phyloP scores from a whole-genome alignment of 2,329 filamentous ascomycete species.

The Dactylellina leptospora region DNA sequence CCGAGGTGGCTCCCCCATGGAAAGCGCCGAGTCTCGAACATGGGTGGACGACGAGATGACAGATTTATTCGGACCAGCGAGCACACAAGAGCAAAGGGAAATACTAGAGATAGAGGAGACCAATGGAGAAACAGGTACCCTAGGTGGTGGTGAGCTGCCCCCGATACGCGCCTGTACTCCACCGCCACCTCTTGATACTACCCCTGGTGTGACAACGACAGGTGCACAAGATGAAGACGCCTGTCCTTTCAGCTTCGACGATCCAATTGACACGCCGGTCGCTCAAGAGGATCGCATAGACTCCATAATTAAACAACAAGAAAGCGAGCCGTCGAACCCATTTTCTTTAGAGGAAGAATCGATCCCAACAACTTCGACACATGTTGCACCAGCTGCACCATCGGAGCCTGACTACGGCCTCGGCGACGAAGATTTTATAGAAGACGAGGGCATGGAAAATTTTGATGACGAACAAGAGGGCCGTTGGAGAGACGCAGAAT shows the following conservation, averaged over 20 bases:
- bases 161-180: constrained; percentile 28
- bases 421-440: constrained; percentile 42
- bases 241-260: constrained; percentile 48
- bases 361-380: background rate
- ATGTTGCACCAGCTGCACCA: background rate
- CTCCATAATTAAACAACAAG: background rate
- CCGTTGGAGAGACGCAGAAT: constrained; percentile 41
- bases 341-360: constrained; percentile 17
- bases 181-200: constrained; percentile 15
- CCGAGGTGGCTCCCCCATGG: background rate
- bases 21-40: background rate
- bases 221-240: constrained; percentile 3
- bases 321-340: background rate
- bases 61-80: constrained; percentile 41
- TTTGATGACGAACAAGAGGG: constrained; percentile 51
- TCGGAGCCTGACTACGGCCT: background rate
- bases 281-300: background rate
- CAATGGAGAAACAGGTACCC: constrained; percentile 8
- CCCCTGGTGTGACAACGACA: background rate
- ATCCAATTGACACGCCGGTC: constrained; percentile 18
- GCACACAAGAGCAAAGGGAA: constrained; percentile 44
- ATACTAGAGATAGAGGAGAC: constrained; percentile 31
- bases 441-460: constrained; percentile 51
- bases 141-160: background rate
- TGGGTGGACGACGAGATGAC: constrained; percentile 28